These are phyloP conservation scores for Heterobasidion annosum DNA, from an alignment of 1,284 basidiomycete genomes.

Conservation along the genomic window DNA sequence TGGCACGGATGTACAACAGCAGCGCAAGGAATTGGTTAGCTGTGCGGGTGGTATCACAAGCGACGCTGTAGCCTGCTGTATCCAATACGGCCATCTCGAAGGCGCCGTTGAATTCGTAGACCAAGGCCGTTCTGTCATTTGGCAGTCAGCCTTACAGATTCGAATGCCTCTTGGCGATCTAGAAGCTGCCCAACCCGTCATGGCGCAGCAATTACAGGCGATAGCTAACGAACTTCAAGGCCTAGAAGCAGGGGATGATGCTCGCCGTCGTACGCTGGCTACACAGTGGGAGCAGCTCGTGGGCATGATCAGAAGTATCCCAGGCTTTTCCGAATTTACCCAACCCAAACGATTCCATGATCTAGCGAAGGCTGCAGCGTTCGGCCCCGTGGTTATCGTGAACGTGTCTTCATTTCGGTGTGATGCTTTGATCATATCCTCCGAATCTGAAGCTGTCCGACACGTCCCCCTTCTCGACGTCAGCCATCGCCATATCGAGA, in stretches of 20 bases:
- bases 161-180: neutral
- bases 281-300: neutral
- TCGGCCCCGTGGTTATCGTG: neutral
- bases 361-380: neutral
- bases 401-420: neutral
- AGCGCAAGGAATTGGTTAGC: neutral
- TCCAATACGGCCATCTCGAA: neutral
- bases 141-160: neutral
- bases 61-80: neutral
- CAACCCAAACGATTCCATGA: neutral
- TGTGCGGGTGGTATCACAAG: neutral
- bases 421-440: neutral
- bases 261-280: neutral
- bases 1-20: neutral
- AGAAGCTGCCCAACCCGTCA: neutral
- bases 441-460: neutral
- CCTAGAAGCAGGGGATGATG: too few species aligned
- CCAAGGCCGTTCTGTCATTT: neutral
- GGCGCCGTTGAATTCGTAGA: neutral
- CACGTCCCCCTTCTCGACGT: neutral
- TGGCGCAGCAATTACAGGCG: neutral
- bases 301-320: neutral
- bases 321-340: neutral
- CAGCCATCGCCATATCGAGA: neutral
- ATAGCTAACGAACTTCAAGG: neutral